Evolutionary conservation across 192 early-diverging fungal genomes (phyloP).

Genomic region (Glomus cerebriforme): DNA sequence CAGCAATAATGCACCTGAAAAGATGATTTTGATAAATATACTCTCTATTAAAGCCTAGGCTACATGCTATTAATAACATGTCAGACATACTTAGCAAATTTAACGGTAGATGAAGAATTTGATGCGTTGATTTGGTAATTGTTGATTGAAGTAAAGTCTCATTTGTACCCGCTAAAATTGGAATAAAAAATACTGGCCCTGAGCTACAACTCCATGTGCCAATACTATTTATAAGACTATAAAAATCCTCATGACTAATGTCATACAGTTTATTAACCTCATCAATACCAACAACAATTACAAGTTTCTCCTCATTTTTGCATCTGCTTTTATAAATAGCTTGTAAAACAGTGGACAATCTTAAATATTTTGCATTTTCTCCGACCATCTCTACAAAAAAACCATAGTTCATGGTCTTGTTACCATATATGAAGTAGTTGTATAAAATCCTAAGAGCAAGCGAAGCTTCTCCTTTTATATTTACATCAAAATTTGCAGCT

Average conservation of each 20-base stretch:
- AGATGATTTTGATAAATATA: background rate
- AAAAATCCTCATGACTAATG: background rate
- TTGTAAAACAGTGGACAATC: background rate
- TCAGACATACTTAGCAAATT: background rate
- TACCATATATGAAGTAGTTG: background rate
- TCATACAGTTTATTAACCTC: slow-evolving; percentile 15
- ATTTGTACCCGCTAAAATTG: slow-evolving; percentile 13
- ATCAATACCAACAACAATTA: slow-evolving; percentile 16
- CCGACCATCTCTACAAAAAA: background rate
- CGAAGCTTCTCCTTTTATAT: too few relatives aligned
- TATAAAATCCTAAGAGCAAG: background rate
- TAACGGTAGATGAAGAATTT: background rate
- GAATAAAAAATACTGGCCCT: background rate
- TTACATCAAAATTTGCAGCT: background rate
- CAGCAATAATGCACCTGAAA: background rate
- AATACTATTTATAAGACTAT: background rate
- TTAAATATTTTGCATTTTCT: background rate
- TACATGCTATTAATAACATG: background rate
- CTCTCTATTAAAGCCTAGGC: background rate
- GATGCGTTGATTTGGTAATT: slow-evolving; percentile 14
- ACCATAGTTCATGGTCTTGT: background rate
- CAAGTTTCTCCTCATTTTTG: background rate
- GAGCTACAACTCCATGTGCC: background rate
- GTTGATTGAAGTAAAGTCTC: background rate
- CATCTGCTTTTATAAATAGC: background rate